phyloP scores from a whole-genome alignment of 768 basidiomycete species.

The Mycena rosella region DNA sequence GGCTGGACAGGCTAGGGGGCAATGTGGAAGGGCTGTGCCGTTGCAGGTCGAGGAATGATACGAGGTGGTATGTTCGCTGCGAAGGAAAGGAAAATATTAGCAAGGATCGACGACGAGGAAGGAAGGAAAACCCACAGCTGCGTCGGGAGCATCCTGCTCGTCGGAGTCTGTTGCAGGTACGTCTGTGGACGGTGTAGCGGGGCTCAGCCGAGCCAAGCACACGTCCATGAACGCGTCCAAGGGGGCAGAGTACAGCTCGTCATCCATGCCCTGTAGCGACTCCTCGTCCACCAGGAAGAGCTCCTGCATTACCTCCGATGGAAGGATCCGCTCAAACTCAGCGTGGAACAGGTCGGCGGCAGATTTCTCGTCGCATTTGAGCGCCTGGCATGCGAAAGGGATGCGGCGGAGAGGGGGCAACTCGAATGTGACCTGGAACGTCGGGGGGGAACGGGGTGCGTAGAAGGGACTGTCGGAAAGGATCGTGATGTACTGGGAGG shows the following conservation, averaged over 20 bases:
- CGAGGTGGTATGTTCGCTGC: conserved; percentile 23
- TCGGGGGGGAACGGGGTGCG: conserved; percentile 10
- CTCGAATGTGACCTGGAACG: conserved; percentile 17
- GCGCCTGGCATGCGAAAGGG: conserved; percentile 3
- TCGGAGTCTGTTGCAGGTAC: not conserved
- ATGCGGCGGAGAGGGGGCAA: not conserved
- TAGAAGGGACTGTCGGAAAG: conserved; percentile 28
- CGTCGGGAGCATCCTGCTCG: conserved; percentile 3
- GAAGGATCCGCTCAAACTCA: conserved; percentile 26
- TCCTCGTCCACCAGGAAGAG: conserved; percentile 26
- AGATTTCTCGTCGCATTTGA: not conserved
- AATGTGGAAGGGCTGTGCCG: not conserved
- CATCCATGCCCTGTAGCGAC: conserved; percentile 17
- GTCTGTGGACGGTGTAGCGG: not conserved
- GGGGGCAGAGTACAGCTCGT: conserved; percentile 26
- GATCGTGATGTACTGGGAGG: conserved; percentile 32
- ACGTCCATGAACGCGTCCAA: conserved; percentile 30
- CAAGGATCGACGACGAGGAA: not conserved
- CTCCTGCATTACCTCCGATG: conserved; percentile 9
- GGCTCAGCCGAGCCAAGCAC: conserved; percentile 20
- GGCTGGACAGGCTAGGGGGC: conserved; percentile 8
- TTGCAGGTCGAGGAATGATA: conserved; percentile 22
- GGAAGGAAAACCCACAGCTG: conserved; percentile 5
- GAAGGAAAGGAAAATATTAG: not conserved
- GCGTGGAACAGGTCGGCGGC: conserved; percentile 20